Evolutionary conservation across 208 protist genomes (phyloP).

Genomic region (Trypanosoma rangeli): DNA sequence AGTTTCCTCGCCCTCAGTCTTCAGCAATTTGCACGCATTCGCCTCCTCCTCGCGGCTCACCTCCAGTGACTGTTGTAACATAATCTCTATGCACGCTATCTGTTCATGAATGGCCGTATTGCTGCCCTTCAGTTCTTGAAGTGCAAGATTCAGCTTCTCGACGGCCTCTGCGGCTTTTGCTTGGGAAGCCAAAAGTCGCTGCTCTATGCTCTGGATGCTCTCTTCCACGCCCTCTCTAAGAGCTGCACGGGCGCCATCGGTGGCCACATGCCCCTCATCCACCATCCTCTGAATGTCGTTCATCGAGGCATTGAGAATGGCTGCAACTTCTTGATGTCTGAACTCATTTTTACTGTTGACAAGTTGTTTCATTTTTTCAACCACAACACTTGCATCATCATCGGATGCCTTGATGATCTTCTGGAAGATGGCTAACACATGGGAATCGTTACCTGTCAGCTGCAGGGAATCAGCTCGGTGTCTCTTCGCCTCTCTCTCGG

Average conservation of each 20-base stretch:
- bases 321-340: constrained; percentile 37
- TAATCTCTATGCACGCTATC: constrained; percentile 76
- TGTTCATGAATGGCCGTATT: constrained; percentile 79
- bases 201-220: constrained; percentile 51
- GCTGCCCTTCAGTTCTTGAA: constrained; percentile 60
- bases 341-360: constrained; percentile 58
- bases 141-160: constrained; percentile 66
- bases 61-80: constrained; percentile 70
- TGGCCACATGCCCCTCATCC: constrained; percentile 49
- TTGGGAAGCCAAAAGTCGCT: constrained; percentile 45
- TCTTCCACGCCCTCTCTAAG: constrained; percentile 40
- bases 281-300: constrained; percentile 64
- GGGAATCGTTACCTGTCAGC: constrained; percentile 7
- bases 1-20: constrained; percentile 18
- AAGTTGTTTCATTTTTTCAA: constrained; percentile 61
- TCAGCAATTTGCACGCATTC: constrained; percentile 29
- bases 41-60: constrained; percentile 55
- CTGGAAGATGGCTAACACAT: constrained; percentile 27
- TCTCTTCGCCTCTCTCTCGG: constrained; percentile 25
- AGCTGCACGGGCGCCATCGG: constrained; percentile 32
- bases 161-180: constrained; percentile 58
- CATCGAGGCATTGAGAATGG: constrained; percentile 55
- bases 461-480: constrained; percentile 27
- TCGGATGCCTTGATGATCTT: constrained; percentile 43
- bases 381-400: constrained; percentile 41